phyloP scores from a whole-genome alignment of 1,139 yeast species.

The Suhomyces terraborum region DNA sequence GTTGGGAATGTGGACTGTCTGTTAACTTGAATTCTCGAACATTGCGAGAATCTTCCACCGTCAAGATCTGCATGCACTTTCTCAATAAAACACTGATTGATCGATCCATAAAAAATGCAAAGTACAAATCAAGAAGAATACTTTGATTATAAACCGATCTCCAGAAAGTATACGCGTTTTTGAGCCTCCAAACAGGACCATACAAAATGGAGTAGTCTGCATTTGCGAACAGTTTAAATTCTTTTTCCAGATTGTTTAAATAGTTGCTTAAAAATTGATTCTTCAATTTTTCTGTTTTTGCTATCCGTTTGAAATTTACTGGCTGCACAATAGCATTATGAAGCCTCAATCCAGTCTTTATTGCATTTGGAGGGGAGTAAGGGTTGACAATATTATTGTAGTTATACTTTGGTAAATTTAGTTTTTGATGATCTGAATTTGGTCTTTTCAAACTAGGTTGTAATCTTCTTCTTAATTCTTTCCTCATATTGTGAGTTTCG shows the following conservation, averaged over 20 bases:
- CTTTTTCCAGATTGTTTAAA: constrained; percentile 14
- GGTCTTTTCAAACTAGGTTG: neutral
- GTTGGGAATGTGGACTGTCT: constrained; percentile 11
- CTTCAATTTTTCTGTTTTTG: constrained; percentile 15
- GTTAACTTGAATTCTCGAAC: neutral
- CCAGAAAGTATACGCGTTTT: constrained; percentile 31
- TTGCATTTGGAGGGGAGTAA: constrained; percentile 14
- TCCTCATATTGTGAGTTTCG: neutral
- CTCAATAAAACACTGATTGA: constrained; percentile 38
- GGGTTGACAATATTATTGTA: constrained; percentile 15
- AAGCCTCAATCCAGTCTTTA: constrained; percentile 13
- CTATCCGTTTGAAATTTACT: constrained; percentile 14
- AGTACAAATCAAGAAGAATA: constrained; percentile 30
- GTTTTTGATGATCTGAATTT: neutral
- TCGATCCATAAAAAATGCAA: constrained; percentile 41
- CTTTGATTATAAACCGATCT: constrained; percentile 31
- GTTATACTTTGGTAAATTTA: neutral
- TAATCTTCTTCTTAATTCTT: neutral
- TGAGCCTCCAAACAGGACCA: constrained; percentile 33
- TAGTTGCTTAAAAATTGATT: constrained; percentile 23
- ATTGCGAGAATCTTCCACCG: constrained; percentile 14
- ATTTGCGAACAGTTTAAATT: constrained; percentile 21
- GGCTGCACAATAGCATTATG: constrained; percentile 19
- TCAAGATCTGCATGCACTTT: constrained; percentile 26
- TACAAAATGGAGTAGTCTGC: constrained; percentile 20